Evolutionary conservation across 2,329 filamentous ascomycete genomes (phyloP).

Genomic region (Ascochyta fabae): DNA sequence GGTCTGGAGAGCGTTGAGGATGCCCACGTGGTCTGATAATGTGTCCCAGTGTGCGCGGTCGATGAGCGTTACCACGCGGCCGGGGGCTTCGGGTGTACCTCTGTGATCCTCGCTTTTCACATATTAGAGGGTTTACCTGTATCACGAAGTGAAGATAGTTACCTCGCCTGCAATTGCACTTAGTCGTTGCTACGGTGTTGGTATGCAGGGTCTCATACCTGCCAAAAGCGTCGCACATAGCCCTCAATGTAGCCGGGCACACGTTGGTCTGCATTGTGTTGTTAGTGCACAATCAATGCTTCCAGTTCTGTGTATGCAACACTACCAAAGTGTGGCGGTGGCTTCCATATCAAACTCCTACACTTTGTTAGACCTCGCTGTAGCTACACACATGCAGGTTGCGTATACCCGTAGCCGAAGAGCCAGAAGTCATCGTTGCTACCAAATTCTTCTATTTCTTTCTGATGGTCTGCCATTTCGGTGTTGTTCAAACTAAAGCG

Average conservation of each 20-base stretch:
- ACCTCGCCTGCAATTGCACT: constrained; percentile 44
- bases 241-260: constrained; percentile 90
- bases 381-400: neutral
- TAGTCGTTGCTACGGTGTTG: constrained; percentile 19
- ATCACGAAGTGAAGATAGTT: neutral
- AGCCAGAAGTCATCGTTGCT: constrained; percentile 81
- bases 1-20: neutral
- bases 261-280: constrained; percentile 69
- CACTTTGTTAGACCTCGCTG: neutral
- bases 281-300: neutral
- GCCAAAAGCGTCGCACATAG: constrained; percentile 97
- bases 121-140: constrained; percentile 1
- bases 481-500: neutral
- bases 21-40: constrained; percentile 66
- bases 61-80: constrained; percentile 92
- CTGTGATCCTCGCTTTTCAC: constrained; percentile 83
- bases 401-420: constrained; percentile 86
- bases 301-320: no score
- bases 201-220: constrained; percentile 65
- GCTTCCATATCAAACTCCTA: constrained; percentile 97
- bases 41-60: constrained; percentile 82
- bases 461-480: constrained; percentile 37
- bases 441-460: constrained; percentile 43
- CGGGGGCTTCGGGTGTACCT: constrained; percentile 85
- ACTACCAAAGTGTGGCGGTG: constrained; percentile 88